A percentile compares a stretch with the other conserved stretches of the same genome.
Conservation (phyloP, 1,139 yeast species). For the Saccharomyces hybrid region DNA sequence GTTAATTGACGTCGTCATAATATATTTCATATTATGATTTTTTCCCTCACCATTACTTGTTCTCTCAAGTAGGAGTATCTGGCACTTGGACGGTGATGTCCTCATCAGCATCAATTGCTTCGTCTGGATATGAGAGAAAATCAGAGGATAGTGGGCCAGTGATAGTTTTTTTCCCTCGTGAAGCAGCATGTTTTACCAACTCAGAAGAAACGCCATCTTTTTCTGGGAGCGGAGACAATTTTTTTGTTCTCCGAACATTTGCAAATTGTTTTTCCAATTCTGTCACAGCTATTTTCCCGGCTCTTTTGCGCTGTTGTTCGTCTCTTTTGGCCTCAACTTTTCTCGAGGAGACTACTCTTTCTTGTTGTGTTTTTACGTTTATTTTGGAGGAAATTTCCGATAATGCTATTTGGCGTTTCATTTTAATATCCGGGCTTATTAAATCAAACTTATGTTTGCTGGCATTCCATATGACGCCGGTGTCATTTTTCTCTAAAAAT, state of each 20-base stretch:
- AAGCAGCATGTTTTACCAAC: neutral
- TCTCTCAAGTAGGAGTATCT: neutral
- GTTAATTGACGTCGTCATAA: neutral
- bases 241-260: neutral
- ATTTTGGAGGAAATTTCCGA: neutral
- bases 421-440: neutral
- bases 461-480: conserved; percentile 29
- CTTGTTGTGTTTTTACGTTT: neutral
- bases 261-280: neutral
- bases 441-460: neutral
- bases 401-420: neutral
- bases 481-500: conserved; percentile 25
- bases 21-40: neutral
- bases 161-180: neutral
- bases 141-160: neutral
- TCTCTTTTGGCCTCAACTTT: neutral
- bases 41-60: neutral
- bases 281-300: neutral
- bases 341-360: neutral
- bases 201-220: neutral
- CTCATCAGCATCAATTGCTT: neutral
- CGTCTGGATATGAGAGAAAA: neutral
- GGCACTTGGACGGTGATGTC: neutral
- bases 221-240: neutral
- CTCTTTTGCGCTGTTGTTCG: neutral